phyloP scores from a whole-genome alignment of 2,329 filamentous ascomycete species.

The Apiospora marii region DNA sequence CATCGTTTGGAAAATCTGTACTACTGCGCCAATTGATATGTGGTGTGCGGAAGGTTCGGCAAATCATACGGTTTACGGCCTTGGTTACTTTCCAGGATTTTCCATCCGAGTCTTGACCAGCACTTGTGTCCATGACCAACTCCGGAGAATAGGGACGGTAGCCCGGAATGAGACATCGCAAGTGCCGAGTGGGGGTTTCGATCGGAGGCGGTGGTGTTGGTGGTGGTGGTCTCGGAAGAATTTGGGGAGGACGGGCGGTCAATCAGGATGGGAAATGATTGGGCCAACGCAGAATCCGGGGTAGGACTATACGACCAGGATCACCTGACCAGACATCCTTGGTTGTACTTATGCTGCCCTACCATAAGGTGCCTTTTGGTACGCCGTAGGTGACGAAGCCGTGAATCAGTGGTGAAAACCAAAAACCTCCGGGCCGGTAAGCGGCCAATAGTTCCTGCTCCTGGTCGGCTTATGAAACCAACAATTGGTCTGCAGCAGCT shows the following conservation, averaged over 20 bases:
- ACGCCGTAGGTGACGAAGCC: not conserved
- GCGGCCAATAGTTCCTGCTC: not conserved
- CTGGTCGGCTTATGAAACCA: conserved; percentile 13
- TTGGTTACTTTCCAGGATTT: not conserved
- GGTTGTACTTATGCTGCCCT: conserved; percentile 1
- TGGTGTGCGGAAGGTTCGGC: not conserved
- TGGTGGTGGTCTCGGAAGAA: not conserved
- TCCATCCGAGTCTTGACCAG: not conserved
- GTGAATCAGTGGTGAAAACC: not conserved
- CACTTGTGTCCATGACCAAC: not conserved
- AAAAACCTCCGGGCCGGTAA: not conserved
- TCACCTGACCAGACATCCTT: conserved; percentile 9
- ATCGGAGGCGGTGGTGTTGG: not conserved
- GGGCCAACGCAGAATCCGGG: not conserved
- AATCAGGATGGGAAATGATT: not conserved
- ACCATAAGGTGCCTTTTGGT: not conserved
- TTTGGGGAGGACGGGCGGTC: not conserved
- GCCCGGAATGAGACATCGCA: not conserved
- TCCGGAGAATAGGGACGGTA: not conserved
- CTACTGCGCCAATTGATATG: not conserved
- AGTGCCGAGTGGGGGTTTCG: not conserved
- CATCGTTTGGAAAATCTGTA: not conserved
- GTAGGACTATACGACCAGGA: conserved; percentile 14
- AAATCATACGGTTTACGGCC: not conserved
- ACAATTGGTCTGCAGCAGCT: not conserved